Conservation (phyloP, 192 early-diverging fungal species). For the Lunasporangiospora selenospora region DNA sequence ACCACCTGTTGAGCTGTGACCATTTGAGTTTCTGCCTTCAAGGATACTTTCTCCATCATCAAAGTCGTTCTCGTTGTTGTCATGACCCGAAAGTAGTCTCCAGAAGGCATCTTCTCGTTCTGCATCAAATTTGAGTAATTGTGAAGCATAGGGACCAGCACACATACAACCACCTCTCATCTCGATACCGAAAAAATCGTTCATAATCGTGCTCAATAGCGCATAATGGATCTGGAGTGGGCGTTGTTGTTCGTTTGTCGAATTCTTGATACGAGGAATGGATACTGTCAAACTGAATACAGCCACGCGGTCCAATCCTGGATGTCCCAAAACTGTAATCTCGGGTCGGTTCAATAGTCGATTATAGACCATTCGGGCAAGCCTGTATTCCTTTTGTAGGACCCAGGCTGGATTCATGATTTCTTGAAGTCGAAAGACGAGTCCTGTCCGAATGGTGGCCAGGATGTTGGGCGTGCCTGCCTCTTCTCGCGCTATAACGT, state of each 20-base stretch:
- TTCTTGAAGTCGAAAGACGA: constrained; percentile 50
- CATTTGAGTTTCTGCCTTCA: background rate
- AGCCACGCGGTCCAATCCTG: constrained; percentile 23
- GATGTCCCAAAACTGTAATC: constrained; percentile 17
- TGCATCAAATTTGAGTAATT: constrained; percentile 33
- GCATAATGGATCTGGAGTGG: constrained; percentile 44
- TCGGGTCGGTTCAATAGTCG: constrained; percentile 3
- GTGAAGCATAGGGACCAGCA: constrained; percentile 35
- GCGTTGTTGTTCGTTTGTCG: background rate
- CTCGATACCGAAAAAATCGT: constrained; percentile 59
- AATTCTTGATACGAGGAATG: background rate
- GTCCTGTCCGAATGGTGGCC: constrained; percentile 48
- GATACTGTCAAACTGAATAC: constrained; percentile 37
- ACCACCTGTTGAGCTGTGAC: too few species aligned
- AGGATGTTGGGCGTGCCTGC: constrained; percentile 55
- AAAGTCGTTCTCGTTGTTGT: background rate
- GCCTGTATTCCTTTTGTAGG: constrained; percentile 22
- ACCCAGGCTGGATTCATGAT: constrained; percentile 17
- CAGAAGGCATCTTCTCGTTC: constrained; percentile 24
- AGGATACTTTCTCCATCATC: background rate
- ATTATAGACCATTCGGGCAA: constrained; percentile 13
- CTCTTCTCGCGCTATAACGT: constrained; percentile 41
- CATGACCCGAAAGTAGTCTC: constrained; percentile 21
- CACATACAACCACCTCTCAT: constrained; percentile 53
- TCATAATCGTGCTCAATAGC: constrained; percentile 47